A percentile compares a stretch with the other conserved stretches of the same genome.
phyloP scores from a whole-genome alignment of 768 basidiomycete species.

The Lactifluus rugatus region DNA sequence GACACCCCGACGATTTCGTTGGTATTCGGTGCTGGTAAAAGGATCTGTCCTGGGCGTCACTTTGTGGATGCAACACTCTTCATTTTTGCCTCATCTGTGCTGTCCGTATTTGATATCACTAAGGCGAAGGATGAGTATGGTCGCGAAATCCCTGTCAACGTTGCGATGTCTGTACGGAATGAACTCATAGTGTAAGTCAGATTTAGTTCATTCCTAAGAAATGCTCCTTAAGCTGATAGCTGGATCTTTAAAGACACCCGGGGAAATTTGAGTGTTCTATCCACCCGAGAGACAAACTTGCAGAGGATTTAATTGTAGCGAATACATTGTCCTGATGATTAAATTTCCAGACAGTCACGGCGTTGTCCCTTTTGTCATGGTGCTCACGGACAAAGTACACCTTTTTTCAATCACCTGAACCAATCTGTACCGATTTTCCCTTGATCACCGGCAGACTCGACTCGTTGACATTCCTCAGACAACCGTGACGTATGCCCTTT shows the following conservation, averaged over 20 bases:
- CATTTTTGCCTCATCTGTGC: neutral
- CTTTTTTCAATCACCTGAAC: no score
- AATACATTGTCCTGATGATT: neutral
- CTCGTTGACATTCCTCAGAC: no score
- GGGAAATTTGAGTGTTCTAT: conserved; percentile 1
- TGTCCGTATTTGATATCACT: neutral
- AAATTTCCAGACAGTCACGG: no score
- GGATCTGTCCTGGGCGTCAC: conserved; percentile 11
- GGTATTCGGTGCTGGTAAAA: neutral
- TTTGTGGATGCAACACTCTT: conserved; percentile 6
- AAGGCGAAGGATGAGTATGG: conserved; percentile 1
- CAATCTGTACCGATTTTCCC: no score
- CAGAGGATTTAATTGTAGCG: neutral
- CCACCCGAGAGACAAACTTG: neutral
- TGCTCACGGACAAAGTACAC: no score
- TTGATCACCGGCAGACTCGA: no score
- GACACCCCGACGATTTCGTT: neutral
- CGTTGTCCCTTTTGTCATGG: no score
- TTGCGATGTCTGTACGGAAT: neutral
- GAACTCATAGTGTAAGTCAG: neutral
- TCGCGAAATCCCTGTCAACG: neutral
- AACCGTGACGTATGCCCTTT: no score
- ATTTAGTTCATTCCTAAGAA: neutral
- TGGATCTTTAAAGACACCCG: neutral
- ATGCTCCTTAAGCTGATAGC: no score